These are phyloP conservation scores for Coemansia sp. DNA, from an alignment of 192 early-diverging fungal species.

Conservation along the genomic window DNA sequence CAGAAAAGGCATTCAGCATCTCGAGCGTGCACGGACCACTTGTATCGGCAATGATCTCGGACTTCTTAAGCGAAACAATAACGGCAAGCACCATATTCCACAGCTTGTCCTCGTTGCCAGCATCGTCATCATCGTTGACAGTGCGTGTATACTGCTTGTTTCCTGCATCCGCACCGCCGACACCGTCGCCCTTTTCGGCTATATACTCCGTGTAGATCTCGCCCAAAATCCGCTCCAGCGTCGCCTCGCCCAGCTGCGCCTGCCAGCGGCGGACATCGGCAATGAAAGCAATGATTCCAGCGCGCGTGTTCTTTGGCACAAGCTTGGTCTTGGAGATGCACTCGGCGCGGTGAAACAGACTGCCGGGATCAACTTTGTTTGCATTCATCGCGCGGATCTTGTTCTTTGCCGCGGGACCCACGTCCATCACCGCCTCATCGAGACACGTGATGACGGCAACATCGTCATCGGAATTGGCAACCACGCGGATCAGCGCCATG, in stretches of 20 bases:
- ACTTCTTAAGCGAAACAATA: slow-evolving; percentile 17
- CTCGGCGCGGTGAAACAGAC: slow-evolving; percentile 10
- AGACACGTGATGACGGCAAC: slow-evolving; percentile 36
- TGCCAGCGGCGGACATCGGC: slow-evolving; percentile 17
- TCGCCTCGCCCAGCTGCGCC: slow-evolving; percentile 5
- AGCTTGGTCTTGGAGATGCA: not conserved
- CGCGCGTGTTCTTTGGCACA: slow-evolving; percentile 15
- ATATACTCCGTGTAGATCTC: slow-evolving; percentile 27
- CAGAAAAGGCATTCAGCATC: slow-evolving; percentile 31
- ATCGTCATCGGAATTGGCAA: slow-evolving; percentile 40
- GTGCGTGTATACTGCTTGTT: not conserved
- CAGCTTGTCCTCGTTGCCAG: slow-evolving; percentile 18
- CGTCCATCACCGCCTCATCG: slow-evolving; percentile 15
- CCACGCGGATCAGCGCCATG: slow-evolving; percentile 36
- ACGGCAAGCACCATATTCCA: slow-evolving; percentile 30
- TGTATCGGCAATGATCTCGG: not conserved
- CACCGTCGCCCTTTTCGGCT: not conserved
- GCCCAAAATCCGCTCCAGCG: slow-evolving; percentile 16
- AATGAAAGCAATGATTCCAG: slow-evolving; percentile 22
- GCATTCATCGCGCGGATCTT: slow-evolving; percentile 10
- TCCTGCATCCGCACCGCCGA: not conserved
- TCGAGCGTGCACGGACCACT: slow-evolving; percentile 7
- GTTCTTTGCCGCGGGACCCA: slow-evolving; percentile 16
- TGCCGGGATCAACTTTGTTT: not conserved
- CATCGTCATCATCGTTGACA: not conserved